Percentiles rank a stretch among this genome's conserved stretches.
Conservation (phyloP, 23 red algal genomes). For the Gracilaria vermiculophylla region DNA sequence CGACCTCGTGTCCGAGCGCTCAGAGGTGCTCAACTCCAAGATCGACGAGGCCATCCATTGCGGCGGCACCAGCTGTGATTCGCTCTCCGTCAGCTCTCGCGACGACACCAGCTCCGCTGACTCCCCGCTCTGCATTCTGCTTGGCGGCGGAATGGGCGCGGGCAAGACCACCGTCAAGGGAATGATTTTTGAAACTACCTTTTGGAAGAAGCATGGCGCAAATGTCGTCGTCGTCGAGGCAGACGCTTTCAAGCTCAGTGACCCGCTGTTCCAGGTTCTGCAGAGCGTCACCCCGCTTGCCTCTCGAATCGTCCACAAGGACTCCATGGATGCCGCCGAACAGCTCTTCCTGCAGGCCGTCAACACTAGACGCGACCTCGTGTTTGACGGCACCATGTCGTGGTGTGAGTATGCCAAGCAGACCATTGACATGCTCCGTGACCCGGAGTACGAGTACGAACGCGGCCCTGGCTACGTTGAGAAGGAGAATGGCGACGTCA, state of each 20-base stretch:
- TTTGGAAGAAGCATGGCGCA: conserved; percentile 60
- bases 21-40: conserved; percentile 28
- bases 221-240: conserved; percentile 70
- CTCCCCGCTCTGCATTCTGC: conserved; percentile 51
- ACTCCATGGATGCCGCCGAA: conserved; percentile 65
- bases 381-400: conserved; percentile 69
- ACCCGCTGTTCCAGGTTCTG: conserved; percentile 65
- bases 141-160: conserved; percentile 79
- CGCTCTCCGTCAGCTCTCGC: not conserved
- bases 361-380: conserved; percentile 55
- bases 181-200: conserved; percentile 47
- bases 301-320: conserved; percentile 61
- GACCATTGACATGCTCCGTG: conserved; percentile 65
- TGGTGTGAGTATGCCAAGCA: conserved; percentile 70
- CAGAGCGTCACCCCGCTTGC: conserved; percentile 46
- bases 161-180: conserved; percentile 54
- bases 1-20: conserved; percentile 37
- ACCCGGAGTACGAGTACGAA: conserved; percentile 60
- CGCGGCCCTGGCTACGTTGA: conserved; percentile 62
- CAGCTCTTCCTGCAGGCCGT: conserved; percentile 69
- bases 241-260: conserved; percentile 68
- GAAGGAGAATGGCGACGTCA: conserved; percentile 42
- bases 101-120: not conserved
- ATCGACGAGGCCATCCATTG: conserved; percentile 44
- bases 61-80: conserved; percentile 10